A percentile compares a stretch with the other conserved stretches of the same genome.
Conservation (phyloP, 306 rosid species). For the Abrus pulchellus region DNA sequence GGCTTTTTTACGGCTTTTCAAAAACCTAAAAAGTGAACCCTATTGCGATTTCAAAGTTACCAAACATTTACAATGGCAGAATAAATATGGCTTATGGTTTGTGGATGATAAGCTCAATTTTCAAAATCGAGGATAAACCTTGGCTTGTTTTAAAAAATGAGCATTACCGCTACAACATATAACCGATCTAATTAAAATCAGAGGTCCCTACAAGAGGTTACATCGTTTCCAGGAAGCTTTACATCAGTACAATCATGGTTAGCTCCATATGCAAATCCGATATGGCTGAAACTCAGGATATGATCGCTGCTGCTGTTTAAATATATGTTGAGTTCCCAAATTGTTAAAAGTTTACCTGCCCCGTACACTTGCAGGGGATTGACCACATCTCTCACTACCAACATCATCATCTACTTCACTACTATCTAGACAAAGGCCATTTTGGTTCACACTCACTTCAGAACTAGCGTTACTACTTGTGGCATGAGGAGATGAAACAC, state of each 20-base stretch:
- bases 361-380: conserved; percentile 75
- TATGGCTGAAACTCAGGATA: conserved; percentile 53
- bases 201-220: conserved; percentile 53
- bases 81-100: conserved; percentile 14
- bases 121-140: conserved; percentile 46
- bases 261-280: conserved; percentile 51
- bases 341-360: conserved; percentile 59
- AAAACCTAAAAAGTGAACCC: background rate
- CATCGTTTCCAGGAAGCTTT: conserved; percentile 61
- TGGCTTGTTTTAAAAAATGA: conserved; percentile 52
- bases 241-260: conserved; percentile 64
- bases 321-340: conserved; percentile 42
- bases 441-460: conserved; percentile 92
- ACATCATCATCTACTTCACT: conserved; percentile 81
- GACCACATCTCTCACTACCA: conserved; percentile 78
- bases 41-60: background rate
- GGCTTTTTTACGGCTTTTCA: background rate
- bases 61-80: conserved; percentile 13
- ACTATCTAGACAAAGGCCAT: conserved; percentile 79
- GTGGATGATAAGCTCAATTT: conserved; percentile 30
- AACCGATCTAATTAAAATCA: conserved; percentile 58
- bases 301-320: conserved; percentile 38
- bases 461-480: conserved; percentile 97
- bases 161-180: conserved; percentile 53
- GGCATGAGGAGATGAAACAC: conserved; percentile 91